These are phyloP conservation scores for Syzygium syzygioides DNA, from an alignment of 441 rosid genomes.

Conservation along the genomic window DNA sequence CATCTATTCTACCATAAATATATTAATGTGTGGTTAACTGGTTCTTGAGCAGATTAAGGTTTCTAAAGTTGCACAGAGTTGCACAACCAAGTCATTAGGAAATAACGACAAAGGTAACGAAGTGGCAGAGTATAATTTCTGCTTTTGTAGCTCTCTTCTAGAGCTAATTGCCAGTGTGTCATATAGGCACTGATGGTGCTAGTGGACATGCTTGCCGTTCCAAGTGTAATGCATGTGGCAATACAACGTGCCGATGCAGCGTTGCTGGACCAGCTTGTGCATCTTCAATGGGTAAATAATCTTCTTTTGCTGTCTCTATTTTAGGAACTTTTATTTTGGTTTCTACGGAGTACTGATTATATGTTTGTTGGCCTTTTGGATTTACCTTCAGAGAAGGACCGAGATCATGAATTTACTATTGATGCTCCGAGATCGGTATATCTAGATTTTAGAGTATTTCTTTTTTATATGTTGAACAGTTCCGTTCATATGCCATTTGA, in stretches of 20 bases:
- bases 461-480: neutral
- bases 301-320: neutral
- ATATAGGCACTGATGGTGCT: conserved; percentile 36
- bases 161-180: conserved; percentile 38
- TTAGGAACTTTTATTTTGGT: neutral
- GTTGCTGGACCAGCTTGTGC: conserved; percentile 29
- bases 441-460: neutral
- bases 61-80: conserved; percentile 24
- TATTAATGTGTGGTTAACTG: neutral
- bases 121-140: conserved; percentile 27
- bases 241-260: conserved; percentile 38
- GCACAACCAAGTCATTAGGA: conserved; percentile 15
- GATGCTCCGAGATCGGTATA: conserved; percentile 41
- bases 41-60: conserved; percentile 30
- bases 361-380: conserved; percentile 19
- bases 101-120: conserved; percentile 52
- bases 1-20: neutral
- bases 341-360: neutral
- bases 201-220: conserved; percentile 20
- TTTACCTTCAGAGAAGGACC: conserved; percentile 32
- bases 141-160: conserved; percentile 26
- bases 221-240: conserved; percentile 46
- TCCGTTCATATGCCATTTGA: neutral
- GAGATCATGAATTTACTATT: conserved; percentile 23
- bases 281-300: conserved; percentile 29